phyloP scores from a whole-genome alignment of 2,329 filamentous ascomycete genomes.

The Calonectria naviculata region DNA sequence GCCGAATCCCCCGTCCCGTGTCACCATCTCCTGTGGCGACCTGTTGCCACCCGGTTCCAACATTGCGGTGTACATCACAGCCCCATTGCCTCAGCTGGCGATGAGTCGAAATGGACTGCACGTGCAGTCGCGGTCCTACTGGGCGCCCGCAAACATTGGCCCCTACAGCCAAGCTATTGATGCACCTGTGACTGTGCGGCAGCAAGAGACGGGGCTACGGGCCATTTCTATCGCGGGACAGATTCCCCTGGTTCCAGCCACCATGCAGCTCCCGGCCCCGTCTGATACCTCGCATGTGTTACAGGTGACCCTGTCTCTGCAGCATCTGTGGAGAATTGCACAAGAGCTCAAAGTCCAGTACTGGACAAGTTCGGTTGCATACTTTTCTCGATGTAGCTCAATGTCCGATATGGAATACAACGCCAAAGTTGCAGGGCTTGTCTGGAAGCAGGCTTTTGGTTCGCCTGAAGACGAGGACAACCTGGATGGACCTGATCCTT shows the following conservation, averaged over 20 bases:
- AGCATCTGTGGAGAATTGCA: slow-evolving; percentile 90
- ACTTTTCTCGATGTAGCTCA: slow-evolving; percentile 63
- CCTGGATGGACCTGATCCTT: slow-evolving; percentile 70
- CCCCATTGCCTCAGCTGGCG: slow-evolving; percentile 44
- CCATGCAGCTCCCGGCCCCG: slow-evolving; percentile 71
- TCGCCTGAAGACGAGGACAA: slow-evolving; percentile 59
- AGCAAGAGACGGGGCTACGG: slow-evolving; percentile 38
- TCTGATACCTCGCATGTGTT: slow-evolving; percentile 57
- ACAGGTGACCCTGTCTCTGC: slow-evolving; percentile 79
- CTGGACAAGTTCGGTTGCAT: slow-evolving; percentile 83
- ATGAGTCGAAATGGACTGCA: slow-evolving; percentile 75
- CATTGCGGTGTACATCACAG: slow-evolving; percentile 68
- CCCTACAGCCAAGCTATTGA: slow-evolving; percentile 93
- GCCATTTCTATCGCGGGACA: slow-evolving; percentile 84
- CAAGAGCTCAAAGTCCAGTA: slow-evolving; percentile 75
- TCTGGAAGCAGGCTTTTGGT: slow-evolving; percentile 61
- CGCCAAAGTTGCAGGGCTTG: slow-evolving; percentile 55
- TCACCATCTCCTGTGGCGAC: slow-evolving; percentile 83
- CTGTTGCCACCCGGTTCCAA: slow-evolving; percentile 69
- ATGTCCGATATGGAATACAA: slow-evolving; percentile 44
- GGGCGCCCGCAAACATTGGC: slow-evolving; percentile 97
- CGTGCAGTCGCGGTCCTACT: slow-evolving; percentile 94
- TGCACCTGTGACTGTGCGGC: slow-evolving; percentile 46
- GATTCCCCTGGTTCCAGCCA: slow-evolving; percentile 85
- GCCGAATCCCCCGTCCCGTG: slow-evolving; percentile 86